Percentiles rank a stretch among this genome's conserved stretches.
Conservation (phyloP, 2,329 filamentous ascomycete genomes). For the Fusarium transvaalense region DNA sequence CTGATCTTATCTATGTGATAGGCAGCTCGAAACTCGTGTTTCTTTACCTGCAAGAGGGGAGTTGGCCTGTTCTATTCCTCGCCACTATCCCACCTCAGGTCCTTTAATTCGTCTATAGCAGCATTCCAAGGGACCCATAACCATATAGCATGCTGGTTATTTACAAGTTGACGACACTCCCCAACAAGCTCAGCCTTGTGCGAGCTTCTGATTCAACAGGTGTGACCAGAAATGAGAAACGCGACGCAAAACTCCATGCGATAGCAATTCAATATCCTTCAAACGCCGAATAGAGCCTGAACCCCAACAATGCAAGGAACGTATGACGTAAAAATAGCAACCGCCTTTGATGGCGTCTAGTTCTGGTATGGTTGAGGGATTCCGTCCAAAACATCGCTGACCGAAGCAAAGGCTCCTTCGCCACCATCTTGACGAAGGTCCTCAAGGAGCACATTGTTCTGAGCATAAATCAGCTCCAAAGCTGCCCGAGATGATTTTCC, state of each 20-base stretch:
- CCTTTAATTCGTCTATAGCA: constrained; percentile 25
- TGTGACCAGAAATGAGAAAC: constrained; percentile 2
- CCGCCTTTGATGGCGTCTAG: constrained; percentile 38
- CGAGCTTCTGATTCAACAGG: constrained; percentile 3
- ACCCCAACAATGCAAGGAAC: constrained; percentile 35
- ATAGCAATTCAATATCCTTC: constrained; percentile 22
- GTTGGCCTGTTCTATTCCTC: constrained; percentile 16
- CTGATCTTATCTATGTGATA: constrained; percentile 37
- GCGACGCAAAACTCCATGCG: constrained; percentile 26
- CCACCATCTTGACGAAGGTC: constrained; percentile 84
- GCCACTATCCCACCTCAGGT: neutral
- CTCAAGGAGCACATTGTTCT: constrained; percentile 87
- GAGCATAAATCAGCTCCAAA: constrained; percentile 85
- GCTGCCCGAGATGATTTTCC: constrained; percentile 91
- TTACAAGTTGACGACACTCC: constrained; percentile 5
- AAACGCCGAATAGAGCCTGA: constrained; percentile 45
- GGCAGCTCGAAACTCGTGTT: constrained; percentile 13
- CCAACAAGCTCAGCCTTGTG: neutral
- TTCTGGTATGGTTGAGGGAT: constrained; percentile 57
- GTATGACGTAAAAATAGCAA: constrained; percentile 15
- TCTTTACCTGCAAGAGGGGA: constrained; percentile 25
- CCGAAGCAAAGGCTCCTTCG: constrained; percentile 82
- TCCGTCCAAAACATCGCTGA: constrained; percentile 63
- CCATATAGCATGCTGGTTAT: constrained; percentile 8
- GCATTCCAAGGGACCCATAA: constrained; percentile 2